Conservation (phyloP, 805 yeast species). For the Blastobotrys chiropterorum region DNA sequence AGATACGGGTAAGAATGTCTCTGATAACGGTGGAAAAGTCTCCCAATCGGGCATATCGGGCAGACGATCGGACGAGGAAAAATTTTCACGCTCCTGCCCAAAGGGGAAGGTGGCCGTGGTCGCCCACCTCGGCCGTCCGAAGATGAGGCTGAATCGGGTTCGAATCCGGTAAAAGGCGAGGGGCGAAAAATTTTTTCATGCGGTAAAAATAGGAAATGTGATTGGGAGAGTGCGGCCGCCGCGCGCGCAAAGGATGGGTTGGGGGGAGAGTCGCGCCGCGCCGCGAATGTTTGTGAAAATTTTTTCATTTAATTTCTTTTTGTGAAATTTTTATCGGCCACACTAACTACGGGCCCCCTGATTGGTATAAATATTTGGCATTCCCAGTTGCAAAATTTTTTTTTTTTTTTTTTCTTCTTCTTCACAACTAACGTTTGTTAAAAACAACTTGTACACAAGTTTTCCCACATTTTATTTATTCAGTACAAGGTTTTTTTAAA, state of each 20-base stretch:
- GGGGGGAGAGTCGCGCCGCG: not conserved
- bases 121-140: too few species aligned
- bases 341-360: not conserved
- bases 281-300: not conserved
- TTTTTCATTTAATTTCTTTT: not conserved
- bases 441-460: too few species aligned
- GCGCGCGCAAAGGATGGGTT: not conserved
- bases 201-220: not conserved
- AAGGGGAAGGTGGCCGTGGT: not conserved
- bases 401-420: slow-evolving; percentile 4
- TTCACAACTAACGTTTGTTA: too few species aligned
- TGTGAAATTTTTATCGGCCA: not conserved
- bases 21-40: not conserved
- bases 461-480: too few species aligned
- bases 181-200: not conserved
- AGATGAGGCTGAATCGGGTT: too few species aligned
- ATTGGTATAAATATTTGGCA: not conserved
- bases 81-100: not conserved
- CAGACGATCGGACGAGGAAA: not conserved
- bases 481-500: too few species aligned
- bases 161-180: not conserved
- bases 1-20: not conserved
- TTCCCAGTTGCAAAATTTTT: not conserved
- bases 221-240: not conserved
- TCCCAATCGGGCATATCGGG: not conserved